Conservation (phyloP, 2,329 filamentous ascomycete genomes). For the Erysiphe pulchra region DNA sequence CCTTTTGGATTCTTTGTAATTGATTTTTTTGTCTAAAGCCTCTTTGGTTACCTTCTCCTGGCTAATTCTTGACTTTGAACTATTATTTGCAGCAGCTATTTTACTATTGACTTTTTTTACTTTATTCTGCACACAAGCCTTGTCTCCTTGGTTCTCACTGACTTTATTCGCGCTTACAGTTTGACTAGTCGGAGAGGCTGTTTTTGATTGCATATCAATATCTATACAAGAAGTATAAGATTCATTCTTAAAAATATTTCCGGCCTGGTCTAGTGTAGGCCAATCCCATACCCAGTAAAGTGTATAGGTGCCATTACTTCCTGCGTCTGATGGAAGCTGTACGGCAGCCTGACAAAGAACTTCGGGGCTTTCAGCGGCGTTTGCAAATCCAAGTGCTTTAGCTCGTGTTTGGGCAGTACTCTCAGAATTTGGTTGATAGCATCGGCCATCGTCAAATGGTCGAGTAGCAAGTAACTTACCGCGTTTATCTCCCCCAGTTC, state of each 20-base stretch:
- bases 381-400: slow-evolving; percentile 20
- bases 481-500: slow-evolving; percentile 54
- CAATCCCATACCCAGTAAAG: slow-evolving; percentile 97
- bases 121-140: too few species aligned
- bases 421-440: slow-evolving; percentile 50
- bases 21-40: neutral
- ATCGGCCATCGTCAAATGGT: slow-evolving; percentile 75
- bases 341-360: slow-evolving; percentile 66
- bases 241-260: slow-evolving; percentile 24
- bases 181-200: neutral
- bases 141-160: too few species aligned
- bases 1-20: neutral
- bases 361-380: slow-evolving; percentile 24
- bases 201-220: slow-evolving; percentile 15
- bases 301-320: slow-evolving; percentile 42
- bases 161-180: too few species aligned
- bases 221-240: slow-evolving; percentile 33
- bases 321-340: slow-evolving; percentile 39
- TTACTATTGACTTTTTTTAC: neutral
- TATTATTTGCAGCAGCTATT: neutral
- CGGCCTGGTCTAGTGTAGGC: slow-evolving; percentile 29
- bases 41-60: too few species aligned
- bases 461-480: slow-evolving; percentile 53
- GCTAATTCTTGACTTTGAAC: slow-evolving; percentile 1
- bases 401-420: slow-evolving; percentile 26